Percentiles rank a stretch among this genome's conserved stretches.
These are phyloP conservation scores for Ceratobasidium sp. DNA, from an alignment of 1,284 basidiomycete genomes.

Conservation along the genomic window DNA sequence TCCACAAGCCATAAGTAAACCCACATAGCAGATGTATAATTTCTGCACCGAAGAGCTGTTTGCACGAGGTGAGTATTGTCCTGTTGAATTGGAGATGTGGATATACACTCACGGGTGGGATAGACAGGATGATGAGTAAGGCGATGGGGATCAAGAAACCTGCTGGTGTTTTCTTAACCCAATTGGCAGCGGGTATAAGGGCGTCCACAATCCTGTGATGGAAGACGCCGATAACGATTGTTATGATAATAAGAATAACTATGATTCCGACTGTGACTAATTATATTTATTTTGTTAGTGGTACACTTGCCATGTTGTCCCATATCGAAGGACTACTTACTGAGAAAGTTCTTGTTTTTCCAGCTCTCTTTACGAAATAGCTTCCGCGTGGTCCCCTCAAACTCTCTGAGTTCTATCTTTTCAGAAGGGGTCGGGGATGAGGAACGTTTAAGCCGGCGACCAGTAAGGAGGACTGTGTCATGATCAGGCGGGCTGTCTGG, in stretches of 20 bases:
- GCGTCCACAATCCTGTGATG: slow-evolving; percentile 20
- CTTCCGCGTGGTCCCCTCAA: background rate
- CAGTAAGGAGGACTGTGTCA: background rate
- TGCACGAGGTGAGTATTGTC: background rate
- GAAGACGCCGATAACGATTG: slow-evolving; percentile 5
- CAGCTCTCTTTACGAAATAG: slow-evolving; percentile 12
- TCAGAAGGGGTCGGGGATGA: slow-evolving; percentile 17
- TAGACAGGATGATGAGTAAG: slow-evolving; percentile 15
- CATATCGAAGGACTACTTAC: background rate
- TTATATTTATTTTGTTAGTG: no score
- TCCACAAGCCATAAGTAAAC: slow-evolving; percentile 10
- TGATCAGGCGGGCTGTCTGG: background rate
- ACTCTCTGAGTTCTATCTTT: slow-evolving; percentile 23
- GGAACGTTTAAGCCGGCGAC: background rate
- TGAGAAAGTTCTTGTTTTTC: background rate
- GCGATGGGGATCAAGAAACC: slow-evolving; percentile 38
- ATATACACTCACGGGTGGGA: slow-evolving; percentile 28
- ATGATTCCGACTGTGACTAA: slow-evolving; percentile 12
- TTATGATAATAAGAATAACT: background rate
- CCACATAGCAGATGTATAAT: slow-evolving; percentile 26
- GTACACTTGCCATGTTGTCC: no score
- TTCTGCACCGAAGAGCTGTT: slow-evolving; percentile 27
- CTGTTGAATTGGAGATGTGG: background rate
- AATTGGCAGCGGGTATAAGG: slow-evolving; percentile 22
- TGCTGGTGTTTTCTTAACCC: slow-evolving; percentile 31